These are phyloP conservation scores for Pelargonium australe DNA, from an alignment of 441 rosid genomes.

Conservation along the genomic window DNA sequence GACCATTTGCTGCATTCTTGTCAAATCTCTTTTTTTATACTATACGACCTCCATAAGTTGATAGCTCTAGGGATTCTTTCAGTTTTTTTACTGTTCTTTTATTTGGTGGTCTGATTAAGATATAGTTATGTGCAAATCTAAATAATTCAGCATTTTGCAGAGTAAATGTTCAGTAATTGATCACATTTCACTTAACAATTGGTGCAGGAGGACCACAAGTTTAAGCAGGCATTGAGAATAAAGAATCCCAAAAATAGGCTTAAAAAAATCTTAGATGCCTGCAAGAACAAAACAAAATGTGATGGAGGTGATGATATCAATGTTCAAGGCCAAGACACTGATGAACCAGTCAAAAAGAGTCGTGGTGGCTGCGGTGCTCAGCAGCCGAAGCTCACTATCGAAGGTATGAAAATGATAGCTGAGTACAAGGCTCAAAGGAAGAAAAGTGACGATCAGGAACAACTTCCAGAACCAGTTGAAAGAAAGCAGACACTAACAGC, in stretches of 20 bases:
- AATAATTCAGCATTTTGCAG: no score
- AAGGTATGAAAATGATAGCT: slow-evolving; percentile 97
- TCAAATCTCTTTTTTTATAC: neutral
- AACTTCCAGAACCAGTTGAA: slow-evolving; percentile 93
- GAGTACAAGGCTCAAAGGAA: slow-evolving; percentile 78
- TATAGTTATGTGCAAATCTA: no score
- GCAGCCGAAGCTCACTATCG: slow-evolving; percentile 83
- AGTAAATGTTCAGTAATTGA: neutral
- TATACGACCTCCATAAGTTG: neutral
- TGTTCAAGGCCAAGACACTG: slow-evolving; percentile 56
- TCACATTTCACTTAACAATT: slow-evolving; percentile 5
- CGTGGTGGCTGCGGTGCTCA: slow-evolving; percentile 85
- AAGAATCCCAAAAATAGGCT: slow-evolving; percentile 88
- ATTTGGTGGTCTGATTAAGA: no score
- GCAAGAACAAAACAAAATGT: slow-evolving; percentile 88
- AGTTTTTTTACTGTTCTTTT: neutral
- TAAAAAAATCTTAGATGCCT: slow-evolving; percentile 81
- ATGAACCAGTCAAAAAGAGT: slow-evolving; percentile 73
- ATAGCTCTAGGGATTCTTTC: neutral
- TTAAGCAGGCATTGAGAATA: slow-evolving; percentile 89
- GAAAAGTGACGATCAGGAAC: slow-evolving; percentile 83
- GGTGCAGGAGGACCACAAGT: slow-evolving; percentile 87
- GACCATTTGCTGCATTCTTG: neutral
- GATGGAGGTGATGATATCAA: slow-evolving; percentile 85
- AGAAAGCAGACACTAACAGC: slow-evolving; percentile 95